A percentile compares a stretch with the other conserved stretches of the same genome.
Conservation (phyloP, 202 grass and related monocot genomes). For the Setaria viridis region DNA sequence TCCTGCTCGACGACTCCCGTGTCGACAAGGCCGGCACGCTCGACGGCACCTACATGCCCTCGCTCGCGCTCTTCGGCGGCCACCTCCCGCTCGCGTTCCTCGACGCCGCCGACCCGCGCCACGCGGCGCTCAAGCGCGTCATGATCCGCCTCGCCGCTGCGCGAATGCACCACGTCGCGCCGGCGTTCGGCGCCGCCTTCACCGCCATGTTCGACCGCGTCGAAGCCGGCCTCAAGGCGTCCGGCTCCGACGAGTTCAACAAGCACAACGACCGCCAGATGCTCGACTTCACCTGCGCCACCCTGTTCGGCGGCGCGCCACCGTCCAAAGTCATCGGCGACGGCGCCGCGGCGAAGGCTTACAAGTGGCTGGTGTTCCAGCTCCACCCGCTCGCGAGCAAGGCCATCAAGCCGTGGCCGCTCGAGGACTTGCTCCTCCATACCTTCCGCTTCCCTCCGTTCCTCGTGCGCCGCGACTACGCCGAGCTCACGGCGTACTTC, state of each 20-base stretch:
- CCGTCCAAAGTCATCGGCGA: constrained; percentile 53
- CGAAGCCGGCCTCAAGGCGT: constrained; percentile 14
- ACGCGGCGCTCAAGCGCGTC: constrained; percentile 63
- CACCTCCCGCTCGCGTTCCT: constrained; percentile 68
- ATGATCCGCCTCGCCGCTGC: constrained; percentile 51
- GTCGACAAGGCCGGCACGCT: constrained; percentile 74
- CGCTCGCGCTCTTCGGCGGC: constrained; percentile 58
- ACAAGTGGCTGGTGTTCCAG: constrained; percentile 70
- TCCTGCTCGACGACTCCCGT: constrained; percentile 56
- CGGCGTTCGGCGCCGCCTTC: constrained; percentile 45
- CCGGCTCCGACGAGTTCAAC: constrained; percentile 60
- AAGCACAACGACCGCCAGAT: constrained; percentile 44
- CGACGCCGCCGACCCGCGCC: constrained; percentile 56
- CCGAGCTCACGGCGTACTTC: constrained; percentile 63
- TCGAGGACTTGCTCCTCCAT: constrained; percentile 74
- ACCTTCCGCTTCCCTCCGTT: constrained; percentile 56
- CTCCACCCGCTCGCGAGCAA: constrained; percentile 52
- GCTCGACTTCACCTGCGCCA: constrained; percentile 66
- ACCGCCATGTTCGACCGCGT: constrained; percentile 49
- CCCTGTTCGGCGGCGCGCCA: constrained; percentile 51
- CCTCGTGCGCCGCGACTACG: constrained; percentile 59
- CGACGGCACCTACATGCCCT: constrained; percentile 69
- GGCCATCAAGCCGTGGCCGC: constrained; percentile 47
- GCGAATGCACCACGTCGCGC: constrained; percentile 26
- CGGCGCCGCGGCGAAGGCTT: constrained; percentile 37